Conservation (phyloP, 192 early-diverging fungal species). For the Podila minutissima region DNA sequence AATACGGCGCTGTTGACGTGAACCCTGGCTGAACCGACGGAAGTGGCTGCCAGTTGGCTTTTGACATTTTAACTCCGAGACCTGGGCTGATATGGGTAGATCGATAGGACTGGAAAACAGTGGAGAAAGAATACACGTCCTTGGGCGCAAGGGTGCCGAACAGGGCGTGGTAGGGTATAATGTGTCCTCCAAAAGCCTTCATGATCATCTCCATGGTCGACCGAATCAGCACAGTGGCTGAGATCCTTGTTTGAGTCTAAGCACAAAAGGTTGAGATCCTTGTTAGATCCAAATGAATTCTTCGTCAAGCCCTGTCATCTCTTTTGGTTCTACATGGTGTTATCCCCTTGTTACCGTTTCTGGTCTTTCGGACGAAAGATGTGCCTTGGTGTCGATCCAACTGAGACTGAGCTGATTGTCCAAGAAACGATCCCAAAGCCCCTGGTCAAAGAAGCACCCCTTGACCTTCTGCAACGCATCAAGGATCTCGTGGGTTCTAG, state of each 20-base stretch:
- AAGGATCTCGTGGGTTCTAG: constrained; percentile 22
- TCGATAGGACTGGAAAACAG: constrained; percentile 31
- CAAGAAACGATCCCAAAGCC: constrained; percentile 44
- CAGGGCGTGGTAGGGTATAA: constrained; percentile 33
- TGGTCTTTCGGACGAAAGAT: neutral
- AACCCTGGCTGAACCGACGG: constrained; percentile 4
- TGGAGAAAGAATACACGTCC: constrained; percentile 25
- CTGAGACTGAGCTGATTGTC: constrained; percentile 36
- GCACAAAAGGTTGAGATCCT: neutral
- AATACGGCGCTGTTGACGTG: neutral
- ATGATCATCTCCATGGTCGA: constrained; percentile 37
- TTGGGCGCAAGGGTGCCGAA: neutral
- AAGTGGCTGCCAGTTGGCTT: constrained; percentile 29
- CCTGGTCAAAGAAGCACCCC: constrained; percentile 28
- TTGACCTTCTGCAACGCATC: constrained; percentile 30
- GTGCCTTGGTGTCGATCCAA: constrained; percentile 36
- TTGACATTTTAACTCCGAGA: constrained; percentile 32
- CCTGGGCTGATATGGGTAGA: constrained; percentile 40
- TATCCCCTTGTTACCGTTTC: constrained; percentile 4
- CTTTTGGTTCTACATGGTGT: neutral
- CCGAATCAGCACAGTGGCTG: constrained; percentile 16
- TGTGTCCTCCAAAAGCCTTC: constrained; percentile 40
- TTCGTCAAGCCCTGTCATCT: neutral
- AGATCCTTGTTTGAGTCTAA: constrained; percentile 24
- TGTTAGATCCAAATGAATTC: neutral